Evolutionary conservation across 1,284 basidiomycete genomes (phyloP).

Genomic region (Tilletia caries): DNA sequence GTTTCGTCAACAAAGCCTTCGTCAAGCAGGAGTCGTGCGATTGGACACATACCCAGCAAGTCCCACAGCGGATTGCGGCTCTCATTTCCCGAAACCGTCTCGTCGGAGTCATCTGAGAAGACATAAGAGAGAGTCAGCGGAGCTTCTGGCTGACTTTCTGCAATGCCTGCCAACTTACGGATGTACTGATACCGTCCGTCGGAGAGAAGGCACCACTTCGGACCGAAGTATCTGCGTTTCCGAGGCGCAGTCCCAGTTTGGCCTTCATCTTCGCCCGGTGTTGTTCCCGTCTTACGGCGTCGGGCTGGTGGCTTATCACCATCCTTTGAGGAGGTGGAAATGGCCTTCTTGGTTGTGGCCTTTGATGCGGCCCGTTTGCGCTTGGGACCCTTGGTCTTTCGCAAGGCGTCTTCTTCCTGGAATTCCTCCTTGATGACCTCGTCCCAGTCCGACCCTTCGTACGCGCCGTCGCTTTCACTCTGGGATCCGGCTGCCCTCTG

Average conservation of each 20-base stretch:
- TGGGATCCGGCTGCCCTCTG: too few relatives aligned
- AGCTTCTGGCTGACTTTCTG: background rate
- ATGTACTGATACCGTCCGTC: conserved; percentile 1
- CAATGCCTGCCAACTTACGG: background rate
- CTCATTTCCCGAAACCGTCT: conserved; percentile 6
- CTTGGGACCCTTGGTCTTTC: background rate
- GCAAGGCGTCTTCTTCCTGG: background rate
- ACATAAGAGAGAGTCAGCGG: background rate
- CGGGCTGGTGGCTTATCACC: background rate
- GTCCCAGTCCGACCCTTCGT: conserved; percentile 9
- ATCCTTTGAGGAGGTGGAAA: background rate
- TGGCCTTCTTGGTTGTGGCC: too few relatives aligned
- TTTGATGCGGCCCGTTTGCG: background rate
- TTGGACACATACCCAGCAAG: conserved; percentile 1
- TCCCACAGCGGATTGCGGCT: background rate
- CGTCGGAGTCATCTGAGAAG: background rate
- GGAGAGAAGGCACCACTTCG: background rate
- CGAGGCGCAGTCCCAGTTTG: background rate
- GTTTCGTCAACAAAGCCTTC: background rate
- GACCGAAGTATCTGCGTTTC: background rate
- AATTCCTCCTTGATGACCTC: background rate
- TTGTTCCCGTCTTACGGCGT: background rate
- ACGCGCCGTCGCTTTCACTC: too few relatives aligned
- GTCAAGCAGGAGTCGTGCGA: too few relatives aligned
- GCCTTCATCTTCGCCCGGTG: background rate